Evolutionary conservation across 345 rosid species (phyloP), one percentile per base, ranked within the genome.

Genomic region (Diplotaxis tenuifolia): DNA sequence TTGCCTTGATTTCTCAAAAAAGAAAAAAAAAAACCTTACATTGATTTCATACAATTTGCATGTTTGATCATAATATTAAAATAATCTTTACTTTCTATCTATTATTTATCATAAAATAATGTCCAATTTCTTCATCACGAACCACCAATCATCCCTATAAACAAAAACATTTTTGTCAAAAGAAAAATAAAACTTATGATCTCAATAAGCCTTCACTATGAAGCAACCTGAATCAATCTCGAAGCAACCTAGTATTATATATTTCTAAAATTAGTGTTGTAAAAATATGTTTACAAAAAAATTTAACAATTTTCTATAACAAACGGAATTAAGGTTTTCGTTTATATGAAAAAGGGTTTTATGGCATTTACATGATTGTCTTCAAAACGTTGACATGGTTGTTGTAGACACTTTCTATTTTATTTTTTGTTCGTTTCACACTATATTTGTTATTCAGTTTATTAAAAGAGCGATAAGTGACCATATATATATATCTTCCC

Each of bases 151-250:
- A 23, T 23, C 3, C 25, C 25, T 23, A 23, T 23, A 23, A 23
- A 1, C 1, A 1, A 23, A 23, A 23, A 23, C 25, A 23, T 23
- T 23, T 23, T 23, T 23, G 25, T 23, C 25, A 23, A 23, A 23
- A 23, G 25, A 23, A 23, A 23, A 23, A 23, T 23, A 23, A 23
- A n/a, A n/a, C n/a, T n/a, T n/a, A 16, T 50, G 2, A 23, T 27
- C 5, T 72, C 20, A 28, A 63, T 29, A 56, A 56, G 14, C 2
- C 15, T 47, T 59, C 38, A 34, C 22, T 50, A 15, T 8, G 12
- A 72, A 72, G 70, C 63, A 72, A 72, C 15, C 55, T 22, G 59
- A 54, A 50, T 21, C 23, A 49, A 20, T 9, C 23, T 38, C 3
- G 10, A 63, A 72, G 47, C 31, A 53, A 63, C 9, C 45, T 64